Evolutionary conservation across 208 protist genomes (phyloP).

Genomic region (Zelonia costaricensis): DNA sequence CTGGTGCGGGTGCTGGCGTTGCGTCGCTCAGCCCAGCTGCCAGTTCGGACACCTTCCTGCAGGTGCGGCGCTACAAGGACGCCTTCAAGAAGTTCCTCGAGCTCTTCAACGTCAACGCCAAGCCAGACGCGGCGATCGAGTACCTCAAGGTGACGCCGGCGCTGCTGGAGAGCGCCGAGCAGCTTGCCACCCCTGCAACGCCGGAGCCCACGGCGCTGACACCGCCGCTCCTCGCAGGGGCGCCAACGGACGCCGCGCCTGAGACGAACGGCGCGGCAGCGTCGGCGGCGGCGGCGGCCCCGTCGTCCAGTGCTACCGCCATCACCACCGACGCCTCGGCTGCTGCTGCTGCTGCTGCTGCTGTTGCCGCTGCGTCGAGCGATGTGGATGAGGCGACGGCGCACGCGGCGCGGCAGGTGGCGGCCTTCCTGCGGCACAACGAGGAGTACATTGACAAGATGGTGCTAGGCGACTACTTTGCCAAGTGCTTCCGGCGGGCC

Average conservation of each 20-base stretch:
- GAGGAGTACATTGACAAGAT: slow-evolving; percentile 82
- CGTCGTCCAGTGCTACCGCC: background rate
- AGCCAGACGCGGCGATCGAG: slow-evolving; percentile 51
- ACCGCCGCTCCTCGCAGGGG: background rate
- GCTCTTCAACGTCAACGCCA: slow-evolving; percentile 66
- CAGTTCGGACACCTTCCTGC: slow-evolving; percentile 44
- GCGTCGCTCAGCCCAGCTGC: background rate
- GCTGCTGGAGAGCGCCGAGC: slow-evolving; percentile 8
- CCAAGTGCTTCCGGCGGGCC: slow-evolving; percentile 66
- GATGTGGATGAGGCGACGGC: slow-evolving; percentile 30
- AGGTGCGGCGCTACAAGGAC: slow-evolving; percentile 66
- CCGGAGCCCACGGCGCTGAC: background rate
- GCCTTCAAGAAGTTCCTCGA: slow-evolving; percentile 69
- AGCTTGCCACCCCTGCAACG: background rate
- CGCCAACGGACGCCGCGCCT: background rate
- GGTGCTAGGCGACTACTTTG: slow-evolving; percentile 84
- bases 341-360: too few relatives aligned
- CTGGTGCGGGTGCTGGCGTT: background rate
- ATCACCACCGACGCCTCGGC: background rate
- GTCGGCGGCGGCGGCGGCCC: background rate
- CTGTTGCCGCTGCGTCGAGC: too few relatives aligned
- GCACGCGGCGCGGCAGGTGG: slow-evolving; percentile 32
- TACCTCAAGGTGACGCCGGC: slow-evolving; percentile 49
- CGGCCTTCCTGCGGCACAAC: slow-evolving; percentile 59
- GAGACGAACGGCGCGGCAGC: background rate